phyloP scores from a whole-genome alignment of 2,329 filamentous ascomycete genomes.

The Alternaria conjuncta region DNA sequence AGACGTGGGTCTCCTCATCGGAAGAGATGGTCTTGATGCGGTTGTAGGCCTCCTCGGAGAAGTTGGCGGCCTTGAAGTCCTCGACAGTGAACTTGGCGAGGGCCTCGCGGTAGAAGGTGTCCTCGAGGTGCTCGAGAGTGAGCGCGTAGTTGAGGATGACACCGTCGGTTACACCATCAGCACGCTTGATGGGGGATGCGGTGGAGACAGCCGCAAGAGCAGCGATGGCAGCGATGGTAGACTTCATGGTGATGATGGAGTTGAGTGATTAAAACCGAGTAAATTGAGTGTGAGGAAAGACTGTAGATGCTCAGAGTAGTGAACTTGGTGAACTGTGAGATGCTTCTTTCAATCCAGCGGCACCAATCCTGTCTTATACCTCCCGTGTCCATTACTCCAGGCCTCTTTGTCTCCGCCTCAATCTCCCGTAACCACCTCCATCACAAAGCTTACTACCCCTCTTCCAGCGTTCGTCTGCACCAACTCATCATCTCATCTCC shows the following conservation, averaged over 20 bases:
- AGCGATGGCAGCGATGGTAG: conserved; percentile 15
- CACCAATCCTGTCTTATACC: background rate
- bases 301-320: background rate
- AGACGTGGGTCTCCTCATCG: conserved; percentile 66
- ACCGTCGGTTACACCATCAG: conserved; percentile 25
- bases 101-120: conserved; percentile 67
- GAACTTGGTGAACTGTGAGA: background rate
- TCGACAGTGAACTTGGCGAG: conserved; percentile 60
- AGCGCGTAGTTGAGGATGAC: conserved; percentile 54
- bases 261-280: background rate
- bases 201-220: conserved; percentile 19
- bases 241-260: conserved; percentile 22
- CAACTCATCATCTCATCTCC: background rate
- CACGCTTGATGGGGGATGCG: conserved; percentile 36
- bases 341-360: background rate
- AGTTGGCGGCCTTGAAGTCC: conserved; percentile 35
- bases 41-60: conserved; percentile 59
- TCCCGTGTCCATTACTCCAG: background rate
- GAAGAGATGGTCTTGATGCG: conserved; percentile 63
- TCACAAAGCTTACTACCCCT: conserved; percentile 1
- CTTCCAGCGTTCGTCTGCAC: background rate
- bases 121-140: conserved; percentile 59
- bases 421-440: background rate
- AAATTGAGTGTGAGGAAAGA: background rate
- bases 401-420: background rate